Base-by-base conservation (phyloP, 2,329 filamentous ascomycete species). In the Fusarium annulatum region DNA sequence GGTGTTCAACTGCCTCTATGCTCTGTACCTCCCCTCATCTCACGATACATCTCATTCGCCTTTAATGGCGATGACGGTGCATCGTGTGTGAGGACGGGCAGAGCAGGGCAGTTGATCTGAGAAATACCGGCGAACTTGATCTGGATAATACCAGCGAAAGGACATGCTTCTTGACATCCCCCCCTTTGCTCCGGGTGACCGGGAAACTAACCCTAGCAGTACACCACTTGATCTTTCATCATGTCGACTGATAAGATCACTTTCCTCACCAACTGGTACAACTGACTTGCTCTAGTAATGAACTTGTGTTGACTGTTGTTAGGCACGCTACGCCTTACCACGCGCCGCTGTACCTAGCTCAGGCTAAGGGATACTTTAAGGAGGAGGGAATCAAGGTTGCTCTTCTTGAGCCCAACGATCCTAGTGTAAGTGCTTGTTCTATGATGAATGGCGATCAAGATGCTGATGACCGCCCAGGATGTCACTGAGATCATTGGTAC, bases 131-230 rank as follows among this genome's bases (percentile, higher is more conserved):
- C 85, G 88, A 93, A 94, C 92, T 94, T 94, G 92, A 93, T 93
- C 91, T 93, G 91, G 90, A 91, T 92, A 93, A 93, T 93, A 88
- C 91, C 91, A 93, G 92, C 92, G 92, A 91, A 94, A 94, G 92
- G 90, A 94, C 89, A 91, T 94, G 92, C 92, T 92, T 92, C 89
- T 90, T 87, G 84, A 78, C 73, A 82, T 81, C 79, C 68, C 69
- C 79, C 67, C 64, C 28, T 53, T 52, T 36, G n/a, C 59, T 77
- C 79, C 77, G 69, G 65, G 60, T 61, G 76, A 76, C 80, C 78
- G 80, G 79, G 58, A 72, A 80, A 85, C 86, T 90, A 82, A 90
- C 85, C 79, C 76, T 71, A 73, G 78, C 80, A 90, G 85, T 81
- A 79, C 79, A 77, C 56, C 73, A 76, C 79, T 82, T 84, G 81